These are phyloP conservation scores for Intubia oerlemansii DNA, from an alignment of 2,329 filamentous ascomycete species.

Conservation along the genomic window DNA sequence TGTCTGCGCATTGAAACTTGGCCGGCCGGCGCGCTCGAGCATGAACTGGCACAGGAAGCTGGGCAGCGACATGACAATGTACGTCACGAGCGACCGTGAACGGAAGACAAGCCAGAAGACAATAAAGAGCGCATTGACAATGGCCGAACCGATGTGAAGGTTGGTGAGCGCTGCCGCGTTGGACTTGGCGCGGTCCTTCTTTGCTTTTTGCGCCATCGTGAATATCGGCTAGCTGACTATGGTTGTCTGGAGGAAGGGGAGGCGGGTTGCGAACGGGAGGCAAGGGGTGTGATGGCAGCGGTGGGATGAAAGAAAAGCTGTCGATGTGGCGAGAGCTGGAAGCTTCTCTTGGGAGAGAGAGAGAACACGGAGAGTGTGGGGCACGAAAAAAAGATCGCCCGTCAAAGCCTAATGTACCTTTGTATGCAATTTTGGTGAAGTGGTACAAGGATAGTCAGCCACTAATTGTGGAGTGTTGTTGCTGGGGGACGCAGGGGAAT, in stretches of 20 bases:
- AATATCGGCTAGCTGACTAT: no score
- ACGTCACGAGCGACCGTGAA: constrained; percentile 43
- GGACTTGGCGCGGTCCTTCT: constrained; percentile 49
- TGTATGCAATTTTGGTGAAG: no score
- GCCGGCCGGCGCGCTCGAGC: constrained; percentile 68
- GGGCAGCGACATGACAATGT: constrained; percentile 51
- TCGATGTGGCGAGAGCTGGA: no score
- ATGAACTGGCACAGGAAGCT: constrained; percentile 63
- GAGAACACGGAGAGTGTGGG: no score
- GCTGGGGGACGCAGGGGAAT: no score
- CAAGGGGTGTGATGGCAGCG: background rate
- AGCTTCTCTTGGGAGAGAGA: no score
- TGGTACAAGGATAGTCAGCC: no score
- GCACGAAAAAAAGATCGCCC: no score
- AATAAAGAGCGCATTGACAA: constrained; percentile 55
- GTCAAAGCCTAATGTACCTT: no score
- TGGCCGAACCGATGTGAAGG: constrained; percentile 56
- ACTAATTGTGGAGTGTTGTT: no score
- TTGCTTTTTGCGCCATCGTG: constrained; percentile 39
- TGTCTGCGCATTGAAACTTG: constrained; percentile 37
- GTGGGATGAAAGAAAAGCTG: no score
- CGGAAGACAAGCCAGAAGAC: constrained; percentile 45
- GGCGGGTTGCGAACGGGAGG: background rate
- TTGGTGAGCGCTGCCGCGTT: constrained; percentile 60
- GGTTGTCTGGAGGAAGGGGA: no score